Evolutionary conservation across 106 monocot genomes (phyloP), one percentile per base, ranked within the genome.

Genomic region (Dendrobium officinale): DNA sequence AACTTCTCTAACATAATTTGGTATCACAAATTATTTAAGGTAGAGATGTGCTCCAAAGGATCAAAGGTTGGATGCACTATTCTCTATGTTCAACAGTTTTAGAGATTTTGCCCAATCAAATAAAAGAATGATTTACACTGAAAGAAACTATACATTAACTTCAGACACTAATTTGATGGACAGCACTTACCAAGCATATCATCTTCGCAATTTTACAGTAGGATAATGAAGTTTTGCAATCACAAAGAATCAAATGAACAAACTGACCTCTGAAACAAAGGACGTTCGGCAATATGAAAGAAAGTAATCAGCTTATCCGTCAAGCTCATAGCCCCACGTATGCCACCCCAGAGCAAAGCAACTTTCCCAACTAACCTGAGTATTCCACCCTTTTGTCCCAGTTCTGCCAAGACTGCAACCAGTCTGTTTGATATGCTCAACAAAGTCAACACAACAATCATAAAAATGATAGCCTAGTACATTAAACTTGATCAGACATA

Each of bases 331-430:
- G 99, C 99, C 64, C 99, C 95, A 80, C 95, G 95, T 20, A 99
- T 88, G 31, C 99, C 99, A 77, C 99, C 99, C 99, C 99, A 99
- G 0, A 99, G 89, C 78, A 99, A 81, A 82, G 93, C 99, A 85
- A 91, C 61, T 78, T 99, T 99, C 43, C 95, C 95, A 77, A 95
- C 78, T 72, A 95, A 86, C 76, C 86, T 89, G 79, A 99, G 83
- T 9, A 93, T 40, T 77, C 95, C 99, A 67, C 95, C 99, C 75
- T 86, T 95, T 73, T 99, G 95, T 82, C 95, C 95, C 81, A 99
- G 79, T 82, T 91, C 99, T 75, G 93, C 86, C 49, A 99, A 82
- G 75, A 93, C 75, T 19, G 89, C 85, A 29, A 95, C 89, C 82
- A 99, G 72, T 78, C 99, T 99, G 91, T 77, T 84, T 43, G 43